Base-by-base conservation (phyloP, 345 rosid genomes). In the Populus tremula region DNA sequence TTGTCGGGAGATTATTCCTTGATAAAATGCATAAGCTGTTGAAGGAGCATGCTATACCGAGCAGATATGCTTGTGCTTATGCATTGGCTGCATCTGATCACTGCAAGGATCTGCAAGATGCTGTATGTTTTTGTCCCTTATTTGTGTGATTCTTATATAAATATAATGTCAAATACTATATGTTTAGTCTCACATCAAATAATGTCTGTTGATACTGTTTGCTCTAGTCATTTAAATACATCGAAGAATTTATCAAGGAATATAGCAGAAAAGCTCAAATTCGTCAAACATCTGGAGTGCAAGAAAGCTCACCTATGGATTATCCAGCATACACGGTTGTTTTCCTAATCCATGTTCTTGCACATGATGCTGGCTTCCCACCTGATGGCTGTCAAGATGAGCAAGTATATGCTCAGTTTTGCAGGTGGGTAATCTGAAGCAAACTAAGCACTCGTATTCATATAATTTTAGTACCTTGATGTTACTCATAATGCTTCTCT, bases 311-410 rank as follows among this genome's bases (percentile, higher is more conserved):
- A 39, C 70, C 85, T 80, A 82, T 91, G 79, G 89, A 87, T 68
- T 84, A 79, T 81, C 98, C 99, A 59, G 91, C 89, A 33, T 93
- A 92, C 74, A 79, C 89, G 64, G 89, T 91, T 80, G 91, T 91
- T 47, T 92, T 83, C 89, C 89, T 95, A 83, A 84, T 95, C 77
- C 94, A 95, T 81, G 84, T 93, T 84, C 96, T 95, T 82, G 97
- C 92, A 38, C 97, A 91, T 78, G 93, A 90, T 61, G 72, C 79
- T 59, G 85, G 68, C 66, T 95, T 93, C 82, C 98, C 96, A 77
- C 81, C 87, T 50, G 88, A 90, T 76, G 91, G 84, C 67, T 93
- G 89, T 84, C 79, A 70, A 82, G 98, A 91, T 67, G 98, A 92
- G 77, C 83, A 88, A 79, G 75, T 69, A 20, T 90, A 83, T 85